Conservation (phyloP, 2,329 filamentous ascomycete genomes). For the Xylariaceae sp. region DNA sequence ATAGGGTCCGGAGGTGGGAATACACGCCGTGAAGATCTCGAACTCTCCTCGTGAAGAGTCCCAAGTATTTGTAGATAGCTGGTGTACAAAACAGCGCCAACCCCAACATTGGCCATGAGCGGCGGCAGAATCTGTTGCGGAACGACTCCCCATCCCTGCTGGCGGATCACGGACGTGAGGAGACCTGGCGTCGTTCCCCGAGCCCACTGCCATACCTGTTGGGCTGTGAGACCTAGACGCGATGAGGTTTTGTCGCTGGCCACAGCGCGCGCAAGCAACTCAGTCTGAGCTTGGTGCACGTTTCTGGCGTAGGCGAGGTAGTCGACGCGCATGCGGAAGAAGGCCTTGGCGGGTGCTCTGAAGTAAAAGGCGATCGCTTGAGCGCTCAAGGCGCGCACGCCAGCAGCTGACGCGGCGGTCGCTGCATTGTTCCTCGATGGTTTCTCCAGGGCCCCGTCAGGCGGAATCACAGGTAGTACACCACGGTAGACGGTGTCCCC, state of each 20-base stretch:
- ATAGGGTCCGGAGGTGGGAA: conserved; percentile 64
- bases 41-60: conserved; percentile 61
- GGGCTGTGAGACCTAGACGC: conserved; percentile 30
- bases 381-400: conserved; percentile 77
- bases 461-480: conserved; percentile 44
- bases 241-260: conserved; percentile 34
- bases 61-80: conserved; percentile 69
- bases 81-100: conserved; percentile 72
- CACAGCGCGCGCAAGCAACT: conserved; percentile 34
- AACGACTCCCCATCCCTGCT: conserved; percentile 70
- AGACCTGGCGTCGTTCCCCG: conserved; percentile 67
- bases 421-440: conserved; percentile 52
- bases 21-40: conserved; percentile 53
- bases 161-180: conserved; percentile 60
- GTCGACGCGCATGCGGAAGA: conserved; percentile 86
- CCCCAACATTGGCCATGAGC: conserved; percentile 67
- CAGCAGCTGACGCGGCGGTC: conserved; percentile 77
- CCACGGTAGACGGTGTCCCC: conserved; percentile 29
- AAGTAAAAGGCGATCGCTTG: conserved; percentile 90
- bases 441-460: conserved; percentile 41
- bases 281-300: conserved; percentile 45
- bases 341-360: conserved; percentile 83
- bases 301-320: conserved; percentile 61
- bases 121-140: conserved; percentile 75
- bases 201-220: conserved; percentile 47